Evolutionary conservation across 2,329 filamentous ascomycete species (phyloP).

Genomic region (Pseudogymnoascus sp.): DNA sequence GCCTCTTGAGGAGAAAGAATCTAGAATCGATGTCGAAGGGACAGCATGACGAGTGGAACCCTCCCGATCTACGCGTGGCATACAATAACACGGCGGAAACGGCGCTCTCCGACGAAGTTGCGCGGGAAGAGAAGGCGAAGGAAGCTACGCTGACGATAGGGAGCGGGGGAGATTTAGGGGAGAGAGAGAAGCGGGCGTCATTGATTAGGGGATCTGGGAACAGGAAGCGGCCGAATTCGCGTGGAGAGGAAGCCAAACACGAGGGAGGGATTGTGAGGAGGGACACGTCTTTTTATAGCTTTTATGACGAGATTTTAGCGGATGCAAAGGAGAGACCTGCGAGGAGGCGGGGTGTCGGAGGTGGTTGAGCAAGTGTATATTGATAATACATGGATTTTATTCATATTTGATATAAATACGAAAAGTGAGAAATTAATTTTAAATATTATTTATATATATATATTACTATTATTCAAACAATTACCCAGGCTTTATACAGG

Average conservation of each 20-base stretch:
- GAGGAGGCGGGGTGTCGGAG: not conserved
- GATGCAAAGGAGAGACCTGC: not conserved
- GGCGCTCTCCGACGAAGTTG: not conserved
- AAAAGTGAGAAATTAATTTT: not conserved
- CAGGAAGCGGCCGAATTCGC: not conserved
- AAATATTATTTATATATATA: not conserved
- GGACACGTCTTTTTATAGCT: not conserved
- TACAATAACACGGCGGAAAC: not conserved
- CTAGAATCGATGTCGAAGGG: not conserved
- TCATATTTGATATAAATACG: not conserved
- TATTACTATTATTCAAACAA: not conserved
- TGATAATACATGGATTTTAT: not conserved
- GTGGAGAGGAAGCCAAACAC: not conserved
- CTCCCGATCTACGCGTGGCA: not conserved
- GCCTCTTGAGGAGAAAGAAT: not conserved
- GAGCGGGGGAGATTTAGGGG: too few species aligned
- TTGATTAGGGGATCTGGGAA: not conserved
- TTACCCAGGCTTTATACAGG: not conserved
- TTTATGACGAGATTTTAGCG: slow-evolving; percentile 2
- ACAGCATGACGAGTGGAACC: not conserved
- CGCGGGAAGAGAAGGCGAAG: not conserved
- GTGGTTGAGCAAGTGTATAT: not conserved
- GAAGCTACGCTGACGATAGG: not conserved
- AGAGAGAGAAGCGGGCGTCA: not conserved
- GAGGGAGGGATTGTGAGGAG: not conserved